Evolutionary conservation across 2,329 filamentous ascomycete species (phyloP), one percentile per base, ranked within the genome.

Genomic region (Ascomycota sp.): DNA sequence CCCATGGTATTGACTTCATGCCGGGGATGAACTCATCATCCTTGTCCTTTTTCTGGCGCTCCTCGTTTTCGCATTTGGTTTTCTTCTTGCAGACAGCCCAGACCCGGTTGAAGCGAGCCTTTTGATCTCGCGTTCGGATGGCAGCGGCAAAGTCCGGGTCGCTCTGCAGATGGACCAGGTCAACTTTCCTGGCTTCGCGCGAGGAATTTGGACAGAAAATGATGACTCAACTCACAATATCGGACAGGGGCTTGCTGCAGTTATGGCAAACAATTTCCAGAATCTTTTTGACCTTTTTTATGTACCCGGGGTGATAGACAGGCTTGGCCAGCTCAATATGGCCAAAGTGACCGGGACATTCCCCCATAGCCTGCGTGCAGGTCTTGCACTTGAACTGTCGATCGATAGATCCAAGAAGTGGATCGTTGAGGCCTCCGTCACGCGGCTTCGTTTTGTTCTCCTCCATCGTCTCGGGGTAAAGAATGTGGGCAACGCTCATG

Each of bases 391-490:
- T 82, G 62, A 82, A 91, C 50, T 83, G 78, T 39, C 89, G 75
- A 53, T 98, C 91, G 51, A 98, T 93, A 29, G 89, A 93, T 34
- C 89, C 89, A 30, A 99, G 75, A 43, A 85, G 79, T 40, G 89
- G 85, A 51, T 99, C 89, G 52, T 95, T 95, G 42, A 95, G 65
- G 47, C 89, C 89, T 49, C 78, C 76, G 37, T 89, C 78, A 42
- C 89, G 82, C 39, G 89, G 89, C 51, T 81, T 81, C 41, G 80
- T 75, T 47, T 85, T 79, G 53, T 77, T 77, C 56, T 98, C 89
- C 50, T 98, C 89, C 89, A 98, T 94, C 20, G 89, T 95, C 63
- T 98, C 89, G n/a, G 89, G 85, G 51, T 94, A 95, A 53, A 89
- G 69, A 51, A 98, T 86, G 53, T 93, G 81, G 43, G 75, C 79